Percentiles rank a stretch among this genome's conserved stretches.
phyloP scores from a whole-genome alignment of 2,329 filamentous ascomycete species.

The Chrysoporthe deuterocubensis region DNA sequence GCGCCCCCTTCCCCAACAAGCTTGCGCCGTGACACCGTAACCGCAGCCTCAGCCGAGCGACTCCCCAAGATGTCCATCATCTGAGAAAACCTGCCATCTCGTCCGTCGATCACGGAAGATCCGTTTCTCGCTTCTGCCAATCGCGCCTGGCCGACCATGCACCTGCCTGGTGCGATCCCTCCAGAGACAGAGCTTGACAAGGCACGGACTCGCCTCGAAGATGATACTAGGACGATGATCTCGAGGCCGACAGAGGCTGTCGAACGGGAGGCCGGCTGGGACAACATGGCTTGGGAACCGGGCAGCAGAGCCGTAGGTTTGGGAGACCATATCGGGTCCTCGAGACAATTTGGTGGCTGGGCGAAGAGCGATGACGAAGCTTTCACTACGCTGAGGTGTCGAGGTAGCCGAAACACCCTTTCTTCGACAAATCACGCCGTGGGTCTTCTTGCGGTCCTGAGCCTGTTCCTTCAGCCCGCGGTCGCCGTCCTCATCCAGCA shows the following conservation, averaged over 20 bases:
- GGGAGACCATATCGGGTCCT: not conserved
- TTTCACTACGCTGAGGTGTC: not conserved
- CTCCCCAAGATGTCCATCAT: constrained; percentile 29
- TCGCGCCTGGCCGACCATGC: constrained; percentile 26
- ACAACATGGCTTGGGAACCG: constrained; percentile 8
- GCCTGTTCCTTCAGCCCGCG: constrained; percentile 42
- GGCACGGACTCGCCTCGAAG: constrained; percentile 17
- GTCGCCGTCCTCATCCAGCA: constrained; percentile 68
- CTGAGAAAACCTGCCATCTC: constrained; percentile 21
- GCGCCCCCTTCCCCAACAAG: not conserved
- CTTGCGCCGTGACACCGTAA: not conserved
- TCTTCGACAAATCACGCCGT: constrained; percentile 25
- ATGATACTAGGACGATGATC: constrained; percentile 18
- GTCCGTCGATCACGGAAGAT: constrained; percentile 18
- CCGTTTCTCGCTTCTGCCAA: constrained; percentile 14
- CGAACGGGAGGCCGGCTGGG: constrained; percentile 9
- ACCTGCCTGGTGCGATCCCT: constrained; percentile 21
- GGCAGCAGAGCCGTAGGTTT: not conserved
- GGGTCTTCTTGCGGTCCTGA: constrained; percentile 45
- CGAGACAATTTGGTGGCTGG: not conserved
- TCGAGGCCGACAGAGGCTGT: constrained; percentile 7
- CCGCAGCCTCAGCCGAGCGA: constrained; percentile 20
- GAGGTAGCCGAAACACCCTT: not conserved
- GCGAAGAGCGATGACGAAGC: not conserved
- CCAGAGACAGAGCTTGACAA: constrained; percentile 22